Base-by-base conservation (phyloP, 1,284 basidiomycete species). In the Retiboletus flavoniger region DNA sequence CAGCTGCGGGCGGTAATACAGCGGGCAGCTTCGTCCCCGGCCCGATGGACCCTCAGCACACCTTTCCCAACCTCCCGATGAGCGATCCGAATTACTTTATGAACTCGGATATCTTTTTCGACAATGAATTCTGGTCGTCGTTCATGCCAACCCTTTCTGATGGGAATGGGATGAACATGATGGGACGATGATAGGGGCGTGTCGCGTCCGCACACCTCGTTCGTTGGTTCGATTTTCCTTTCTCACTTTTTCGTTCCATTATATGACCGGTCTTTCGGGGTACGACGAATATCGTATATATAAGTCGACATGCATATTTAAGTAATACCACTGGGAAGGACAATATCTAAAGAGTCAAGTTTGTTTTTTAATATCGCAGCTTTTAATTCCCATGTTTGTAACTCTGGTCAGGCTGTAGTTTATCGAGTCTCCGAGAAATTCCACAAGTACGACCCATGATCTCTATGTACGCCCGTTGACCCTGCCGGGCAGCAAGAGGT, bases 41-140 rank as follows among this genome's bases (percentile, higher is more conserved):
- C 17, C 24, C 48, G 29, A 56, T 55, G 41, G 63, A 69, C 3
- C 24, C 57, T 34, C 61, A 59, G 14, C 62, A 60, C 11, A 43
- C 52, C 3, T 66, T 63, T 29, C 58, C 65, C 13, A 68, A 58
- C 17, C 34, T 66, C 19, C 56, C 67, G 7, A 60, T 68, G 57
- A 60, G 54, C 38, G 68, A 71, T 36, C 59, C 63, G 2, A 68
- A 53, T 45, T 70, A 66, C 44, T 66, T 72, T 40, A 63, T 69
- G 62, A 62, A 60, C 45, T 63, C 71, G 21, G 72, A 75, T 36
- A 60, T 73, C 36, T 68, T 75, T 48, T 60, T 72, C 14, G 72
- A 75, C 39, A 61, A 65, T 17, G 70, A 75, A 9, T 75, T 74
- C 57, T 74, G 72, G 72, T 64, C 68, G 17, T 68, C 68, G 17